Evolutionary conservation across 805 yeast species (phyloP).

Genomic region (Wickerhamomyces kurtzmanii): DNA sequence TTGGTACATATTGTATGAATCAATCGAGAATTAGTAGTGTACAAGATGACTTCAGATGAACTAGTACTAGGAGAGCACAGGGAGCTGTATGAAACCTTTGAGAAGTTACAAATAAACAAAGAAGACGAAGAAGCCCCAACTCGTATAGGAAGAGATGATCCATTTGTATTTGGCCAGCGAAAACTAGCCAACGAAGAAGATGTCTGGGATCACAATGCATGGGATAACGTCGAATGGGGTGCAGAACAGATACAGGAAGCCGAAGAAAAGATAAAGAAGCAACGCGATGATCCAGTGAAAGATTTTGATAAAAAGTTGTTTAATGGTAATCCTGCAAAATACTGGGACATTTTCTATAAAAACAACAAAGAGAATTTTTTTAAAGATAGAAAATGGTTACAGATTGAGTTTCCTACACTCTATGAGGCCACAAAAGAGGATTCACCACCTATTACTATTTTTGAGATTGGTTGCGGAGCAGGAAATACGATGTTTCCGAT

Average conservation of each 20-base stretch:
- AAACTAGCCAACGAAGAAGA: conserved; percentile 60
- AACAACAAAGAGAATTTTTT: conserved; percentile 90
- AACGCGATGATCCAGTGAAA: conserved; percentile 74
- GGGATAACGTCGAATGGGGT: conserved; percentile 97
- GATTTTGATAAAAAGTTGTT: conserved; percentile 75
- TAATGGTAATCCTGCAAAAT: conserved; percentile 82
- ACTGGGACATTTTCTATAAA: conserved; percentile 91
- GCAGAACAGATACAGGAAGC: conserved; percentile 78
- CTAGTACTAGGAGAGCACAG: too few relatives aligned
- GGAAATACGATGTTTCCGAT: conserved; percentile 96
- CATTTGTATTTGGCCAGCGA: conserved; percentile 89
- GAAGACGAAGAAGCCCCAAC: conserved; percentile 20
- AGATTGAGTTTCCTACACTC: conserved; percentile 83
- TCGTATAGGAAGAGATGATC: conserved; percentile 75
- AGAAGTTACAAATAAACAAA: too few relatives aligned
- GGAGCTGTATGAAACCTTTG: too few relatives aligned
- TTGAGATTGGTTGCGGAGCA: conserved; percentile 97
- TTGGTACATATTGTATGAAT: too few relatives aligned
- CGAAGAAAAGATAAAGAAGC: conserved; percentile 60
- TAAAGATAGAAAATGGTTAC: conserved; percentile 94
- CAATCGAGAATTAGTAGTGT: too few relatives aligned
- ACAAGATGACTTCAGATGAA: too few relatives aligned
- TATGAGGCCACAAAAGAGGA: conserved; percentile 70
- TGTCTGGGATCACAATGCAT: conserved; percentile 87
- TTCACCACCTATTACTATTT: conserved; percentile 59